These are phyloP conservation scores for Annulohypoxylon nitens DNA, from an alignment of 495 filamentous ascomycete genomes.

Conservation along the genomic window DNA sequence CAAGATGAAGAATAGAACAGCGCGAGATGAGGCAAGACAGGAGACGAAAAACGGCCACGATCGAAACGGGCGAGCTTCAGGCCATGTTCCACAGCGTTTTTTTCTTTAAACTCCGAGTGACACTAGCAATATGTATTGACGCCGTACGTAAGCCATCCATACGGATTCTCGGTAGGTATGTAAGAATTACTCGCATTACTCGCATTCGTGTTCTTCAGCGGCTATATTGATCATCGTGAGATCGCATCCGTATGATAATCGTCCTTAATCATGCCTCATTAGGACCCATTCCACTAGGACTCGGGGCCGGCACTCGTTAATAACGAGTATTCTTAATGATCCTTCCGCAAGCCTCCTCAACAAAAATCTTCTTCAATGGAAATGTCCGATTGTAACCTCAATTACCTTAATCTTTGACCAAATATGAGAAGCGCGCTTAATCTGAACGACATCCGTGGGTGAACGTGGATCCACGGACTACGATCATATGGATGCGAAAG, in stretches of 20 bases:
- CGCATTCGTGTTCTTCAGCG: conserved; percentile 26
- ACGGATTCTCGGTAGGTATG: not conserved
- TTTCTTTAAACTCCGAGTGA: not conserved
- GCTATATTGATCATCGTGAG: conserved; percentile 27
- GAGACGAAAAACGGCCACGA: conserved; percentile 31
- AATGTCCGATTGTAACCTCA: conserved; percentile 17
- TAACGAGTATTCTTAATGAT: conserved; percentile 10
- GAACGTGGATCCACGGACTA: not conserved
- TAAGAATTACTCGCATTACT: not conserved
- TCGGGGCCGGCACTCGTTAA: not conserved
- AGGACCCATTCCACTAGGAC: not conserved
- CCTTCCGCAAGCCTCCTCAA: conserved; percentile 16
- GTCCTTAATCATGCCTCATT: conserved; percentile 37
- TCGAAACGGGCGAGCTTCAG: conserved; percentile 34
- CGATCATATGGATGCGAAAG: not conserved
- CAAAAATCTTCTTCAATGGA: conserved; percentile 7
- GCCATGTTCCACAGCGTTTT: conserved; percentile 28
- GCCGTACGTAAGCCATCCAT: conserved; percentile 7
- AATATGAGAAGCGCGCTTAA: conserved; percentile 14
- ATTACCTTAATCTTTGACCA: conserved; percentile 2
- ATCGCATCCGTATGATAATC: conserved; percentile 36
- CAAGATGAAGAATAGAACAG: conserved; percentile 5
- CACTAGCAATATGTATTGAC: not conserved
- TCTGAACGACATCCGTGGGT: conserved; percentile 12
- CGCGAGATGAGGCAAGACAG: conserved; percentile 26